Base-by-base conservation (phyloP, 2,329 filamentous ascomycete species). In the Coniochaeta pulveracea region DNA sequence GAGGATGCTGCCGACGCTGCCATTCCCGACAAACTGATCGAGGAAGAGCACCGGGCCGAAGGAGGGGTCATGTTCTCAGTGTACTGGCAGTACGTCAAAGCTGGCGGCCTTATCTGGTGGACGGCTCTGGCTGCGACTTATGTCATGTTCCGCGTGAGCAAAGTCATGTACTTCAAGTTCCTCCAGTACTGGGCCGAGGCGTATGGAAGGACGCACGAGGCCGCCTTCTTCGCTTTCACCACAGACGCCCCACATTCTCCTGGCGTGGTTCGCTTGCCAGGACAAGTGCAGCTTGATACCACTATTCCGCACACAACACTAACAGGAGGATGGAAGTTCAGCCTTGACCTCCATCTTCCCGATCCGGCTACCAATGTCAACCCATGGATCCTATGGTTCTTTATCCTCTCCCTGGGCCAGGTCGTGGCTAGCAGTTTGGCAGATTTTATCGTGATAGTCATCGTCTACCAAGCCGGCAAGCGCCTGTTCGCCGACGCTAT, bases 111-210 rank as follows among this genome's bases (percentile, higher is more conserved):
- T 27, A 64, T 63, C 36, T 85, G 78, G 63, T 94, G 86, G 86
- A 51, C 58, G 3, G 46, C 74, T 2, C 64, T 88, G 3, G 60
- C 89, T 3, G 21, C 72, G 2, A 60, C 77, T 10, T 73, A 88
- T 38, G 54, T 69, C 5, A 25, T 76, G 0, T 84, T 76, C 45
- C 76, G 86, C 6, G 47, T 76, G 10, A 58, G 72, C 12, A 70
- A 77, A 23, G 63, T 93, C 24, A 67, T 66, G 1, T 72, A 85
- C 46, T 77, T 73, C 2, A 89, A 85, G 70, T 88, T 91, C 27
- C 65, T 94, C 34, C 93, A 94, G 50, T 69, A 79, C 17, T 94
- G 86, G 85, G 84, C 83, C 19, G 83, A 93, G 49, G 75, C 76
- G 6, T 89, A 88, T 51, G 59, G 63, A 6, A 53, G 50, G 30